A percentile compares a stretch with the other conserved stretches of the same genome.
Conservation (phyloP, 139 green algal genomes). For the Volvox reticuliferus region DNA sequence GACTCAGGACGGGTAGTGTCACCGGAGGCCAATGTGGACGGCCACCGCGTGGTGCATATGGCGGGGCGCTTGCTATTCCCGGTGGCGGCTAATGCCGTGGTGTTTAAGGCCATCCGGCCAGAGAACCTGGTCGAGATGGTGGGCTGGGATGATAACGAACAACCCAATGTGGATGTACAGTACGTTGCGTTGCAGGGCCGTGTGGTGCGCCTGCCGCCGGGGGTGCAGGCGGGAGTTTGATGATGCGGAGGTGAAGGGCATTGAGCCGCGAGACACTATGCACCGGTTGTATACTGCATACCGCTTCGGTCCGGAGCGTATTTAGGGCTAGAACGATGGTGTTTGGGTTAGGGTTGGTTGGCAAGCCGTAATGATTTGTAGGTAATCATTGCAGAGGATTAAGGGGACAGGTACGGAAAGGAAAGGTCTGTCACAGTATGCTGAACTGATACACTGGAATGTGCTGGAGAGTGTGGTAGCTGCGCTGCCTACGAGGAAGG, state of each 20-base stretch:
- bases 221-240: conserved; percentile 35
- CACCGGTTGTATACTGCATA: too few species aligned
- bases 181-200: conserved; percentile 37
- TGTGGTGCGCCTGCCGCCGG: conserved; percentile 21
- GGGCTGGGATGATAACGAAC: conserved; percentile 11
- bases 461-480: too few species aligned
- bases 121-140: conserved; percentile 24
- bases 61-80: background rate
- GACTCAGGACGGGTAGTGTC: conserved; percentile 5
- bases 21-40: background rate
- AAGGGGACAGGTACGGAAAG: too few species aligned
- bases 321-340: too few species aligned
- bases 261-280: too few species aligned
- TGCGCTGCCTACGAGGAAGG: too few species aligned
- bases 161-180: conserved; percentile 24
- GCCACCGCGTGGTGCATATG: conserved; percentile 19
- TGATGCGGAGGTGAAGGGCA: background rate
- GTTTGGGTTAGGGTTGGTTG: too few species aligned
- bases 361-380: too few species aligned
- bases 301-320: too few species aligned
- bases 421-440: too few species aligned
- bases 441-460: too few species aligned
- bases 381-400: too few species aligned
- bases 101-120: conserved; percentile 21
- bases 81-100: conserved; percentile 26